A percentile compares a stretch with the other conserved stretches of the same genome.
phyloP scores from a whole-genome alignment of 176 grass and related monocot species.

The Oryza glumipatula region DNA sequence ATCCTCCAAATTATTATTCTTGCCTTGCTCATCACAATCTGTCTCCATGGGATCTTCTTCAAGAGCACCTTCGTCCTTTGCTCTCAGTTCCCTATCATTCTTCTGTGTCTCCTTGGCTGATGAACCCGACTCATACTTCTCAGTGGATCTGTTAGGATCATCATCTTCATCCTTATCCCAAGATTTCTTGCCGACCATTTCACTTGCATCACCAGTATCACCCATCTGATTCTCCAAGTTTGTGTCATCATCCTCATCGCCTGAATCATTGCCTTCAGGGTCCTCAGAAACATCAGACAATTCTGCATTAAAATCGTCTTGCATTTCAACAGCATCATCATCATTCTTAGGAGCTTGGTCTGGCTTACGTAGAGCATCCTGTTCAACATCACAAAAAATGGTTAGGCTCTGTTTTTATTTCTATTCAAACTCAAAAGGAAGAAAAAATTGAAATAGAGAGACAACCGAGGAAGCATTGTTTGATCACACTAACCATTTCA shows the following conservation, averaged over 20 bases:
- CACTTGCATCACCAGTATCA: conserved; percentile 72
- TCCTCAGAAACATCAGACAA: conserved; percentile 80
- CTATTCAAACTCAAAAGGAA: background rate
- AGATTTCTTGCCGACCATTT: conserved; percentile 75
- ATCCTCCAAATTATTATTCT: conserved; percentile 53
- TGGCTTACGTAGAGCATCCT: conserved; percentile 61
- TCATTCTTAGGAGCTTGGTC: conserved; percentile 68
- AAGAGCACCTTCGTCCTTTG: conserved; percentile 77
- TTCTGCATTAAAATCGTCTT: conserved; percentile 67
- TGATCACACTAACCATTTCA: conserved; percentile 55
- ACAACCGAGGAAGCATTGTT: conserved; percentile 18
- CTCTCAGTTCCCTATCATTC: conserved; percentile 71
- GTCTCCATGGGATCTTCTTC: conserved; percentile 63
- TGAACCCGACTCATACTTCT: conserved; percentile 84
- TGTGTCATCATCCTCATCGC: conserved; percentile 61
- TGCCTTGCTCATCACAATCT: conserved; percentile 52
- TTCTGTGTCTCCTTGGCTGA: conserved; percentile 63
- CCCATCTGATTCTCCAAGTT: conserved; percentile 94
- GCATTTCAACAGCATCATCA: conserved; percentile 76
- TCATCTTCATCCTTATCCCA: conserved; percentile 87
- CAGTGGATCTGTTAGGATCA: conserved; percentile 60
- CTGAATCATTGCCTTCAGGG: conserved; percentile 58
- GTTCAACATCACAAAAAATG: conserved; percentile 36
- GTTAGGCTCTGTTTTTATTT: background rate
- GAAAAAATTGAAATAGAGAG: background rate